Evolutionary conservation across 768 basidiomycete genomes (phyloP).

Genomic region (Kwoniella botswanensis): DNA sequence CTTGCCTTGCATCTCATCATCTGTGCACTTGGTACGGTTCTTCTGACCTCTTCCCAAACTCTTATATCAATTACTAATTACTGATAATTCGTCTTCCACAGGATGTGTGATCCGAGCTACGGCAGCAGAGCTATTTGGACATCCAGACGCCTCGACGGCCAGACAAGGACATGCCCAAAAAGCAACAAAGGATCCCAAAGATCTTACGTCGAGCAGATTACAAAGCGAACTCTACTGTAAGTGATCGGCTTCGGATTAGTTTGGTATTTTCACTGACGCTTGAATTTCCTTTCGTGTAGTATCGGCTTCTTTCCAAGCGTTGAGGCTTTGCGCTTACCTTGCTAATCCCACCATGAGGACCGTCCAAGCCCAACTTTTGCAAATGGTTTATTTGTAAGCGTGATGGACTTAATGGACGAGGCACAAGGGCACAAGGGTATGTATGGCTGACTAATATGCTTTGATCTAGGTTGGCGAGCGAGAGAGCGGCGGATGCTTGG

Average conservation of each 20-base stretch:
- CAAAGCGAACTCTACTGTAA: slow-evolving; percentile 56
- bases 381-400: slow-evolving; percentile 51
- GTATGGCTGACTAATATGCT: neutral
- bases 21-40: slow-evolving; percentile 45
- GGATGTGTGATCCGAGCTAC: slow-evolving; percentile 55
- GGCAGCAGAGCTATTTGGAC: slow-evolving; percentile 50
- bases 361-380: slow-evolving; percentile 48
- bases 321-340: slow-evolving; percentile 55
- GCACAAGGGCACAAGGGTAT: neutral
- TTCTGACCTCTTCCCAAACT: neutral
- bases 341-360: slow-evolving; percentile 53
- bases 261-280: neutral
- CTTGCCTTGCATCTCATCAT: slow-evolving; percentile 54
- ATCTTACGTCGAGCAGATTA: slow-evolving; percentile 53
- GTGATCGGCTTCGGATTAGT: slow-evolving; percentile 4
- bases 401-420: slow-evolving; percentile 20
- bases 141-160: slow-evolving; percentile 26
- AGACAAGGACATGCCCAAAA: neutral
- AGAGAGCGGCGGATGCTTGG: slow-evolving; percentile 55
- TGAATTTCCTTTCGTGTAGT: slow-evolving; percentile 27
- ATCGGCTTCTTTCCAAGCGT: slow-evolving; percentile 56
- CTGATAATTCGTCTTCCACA: slow-evolving; percentile 12
- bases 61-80: too few species aligned
- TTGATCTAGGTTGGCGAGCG: slow-evolving; percentile 25
- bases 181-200: slow-evolving; percentile 37